phyloP scores from a whole-genome alignment of 371 early-diverging fungal genomes.

The Mucor lusitanicus region DNA sequence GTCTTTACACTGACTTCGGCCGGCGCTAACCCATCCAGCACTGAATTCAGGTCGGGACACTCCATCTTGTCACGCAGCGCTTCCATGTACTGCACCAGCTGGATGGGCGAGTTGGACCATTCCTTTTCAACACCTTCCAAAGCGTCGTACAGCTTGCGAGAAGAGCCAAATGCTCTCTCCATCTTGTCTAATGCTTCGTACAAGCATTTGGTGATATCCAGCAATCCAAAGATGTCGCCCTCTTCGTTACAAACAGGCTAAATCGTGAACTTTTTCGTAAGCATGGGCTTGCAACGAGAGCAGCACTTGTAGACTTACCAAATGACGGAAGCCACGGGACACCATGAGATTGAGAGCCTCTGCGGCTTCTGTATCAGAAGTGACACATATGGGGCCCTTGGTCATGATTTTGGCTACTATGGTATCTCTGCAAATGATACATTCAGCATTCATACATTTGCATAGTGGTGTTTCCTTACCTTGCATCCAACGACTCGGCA shows the following conservation, averaged over 20 bases:
- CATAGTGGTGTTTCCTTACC: no score
- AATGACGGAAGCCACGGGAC: conserved; percentile 89
- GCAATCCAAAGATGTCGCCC: conserved; percentile 89
- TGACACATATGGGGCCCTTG: conserved; percentile 85
- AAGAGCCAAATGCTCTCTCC: conserved; percentile 91
- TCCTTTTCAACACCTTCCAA: conserved; percentile 93
- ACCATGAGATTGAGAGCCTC: conserved; percentile 97
- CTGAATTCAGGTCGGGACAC: conserved; percentile 80
- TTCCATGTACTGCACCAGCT: conserved; percentile 49
- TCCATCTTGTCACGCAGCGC: conserved; percentile 74
- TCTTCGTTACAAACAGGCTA: conserved; percentile 92
- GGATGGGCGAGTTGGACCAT: conserved; percentile 56
- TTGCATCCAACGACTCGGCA: conserved; percentile 36
- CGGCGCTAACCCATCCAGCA: conserved; percentile 62
- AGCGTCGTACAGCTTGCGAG: conserved; percentile 85
- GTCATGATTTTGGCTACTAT: conserved; percentile 90
- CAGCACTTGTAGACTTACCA: conserved; percentile 50
- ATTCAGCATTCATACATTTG: not conserved
- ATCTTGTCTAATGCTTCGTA: conserved; percentile 94
- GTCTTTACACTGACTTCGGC: conserved; percentile 74
- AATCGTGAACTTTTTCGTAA: no score
- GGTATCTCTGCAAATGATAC: conserved; percentile 28
- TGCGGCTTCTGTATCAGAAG: conserved; percentile 76
- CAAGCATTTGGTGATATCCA: conserved; percentile 95
- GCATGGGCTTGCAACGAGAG: not conserved